Base-by-base conservation (phyloP, 2,329 filamentous ascomycete species). In the Claviceps sp. region DNA sequence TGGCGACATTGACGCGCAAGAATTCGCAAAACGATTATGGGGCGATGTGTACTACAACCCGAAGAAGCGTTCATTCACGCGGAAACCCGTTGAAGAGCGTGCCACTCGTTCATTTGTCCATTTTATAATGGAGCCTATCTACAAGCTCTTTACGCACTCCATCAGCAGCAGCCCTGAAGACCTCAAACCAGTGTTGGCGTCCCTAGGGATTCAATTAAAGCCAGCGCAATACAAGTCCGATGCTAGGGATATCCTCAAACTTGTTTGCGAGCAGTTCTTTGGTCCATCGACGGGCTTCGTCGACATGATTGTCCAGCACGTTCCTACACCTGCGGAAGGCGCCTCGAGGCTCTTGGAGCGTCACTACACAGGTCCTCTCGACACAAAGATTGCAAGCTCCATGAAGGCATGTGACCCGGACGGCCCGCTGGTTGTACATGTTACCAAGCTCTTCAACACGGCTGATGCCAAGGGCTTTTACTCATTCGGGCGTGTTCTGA, bases 11-110 rank as follows among this genome's bases (percentile, higher is more conserved):
- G 89, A 94, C 65, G 75, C 83, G 0, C 77, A 82, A 1, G 90
- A 95, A 60, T 95, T 98, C 65, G 84, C 87, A 17, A 78, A 78
- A 62, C 78, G 93, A 50, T 73, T 98, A 57, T 98, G 93, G 93
- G 93, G 93, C 22, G 91, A 98, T 64, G 85, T 98, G 53, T 98
- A 93, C 70, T 98, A 86, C 74, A 97, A 97, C 64, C 89, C 91
- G 0, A 77, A 75, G 60, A 95, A 88, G 68, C 84, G 91, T 56
- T 91, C 87, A 52, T 98, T 98, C 62, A 95, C 89, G 50, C 80
- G 93, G 56, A 97, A 95, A 65, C 80, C 83, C 0, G 71, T 87
- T 22, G 91, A 97, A 62, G 84, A 91, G 57, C 75, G 79, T 13
- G 82, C 90, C 5, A 87, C 85, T 66, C 78, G 93, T 52, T 87